Evolutionary conservation across 352 stramenopile genomes (phyloP).

Genomic region (Phytopythium montanum): DNA sequence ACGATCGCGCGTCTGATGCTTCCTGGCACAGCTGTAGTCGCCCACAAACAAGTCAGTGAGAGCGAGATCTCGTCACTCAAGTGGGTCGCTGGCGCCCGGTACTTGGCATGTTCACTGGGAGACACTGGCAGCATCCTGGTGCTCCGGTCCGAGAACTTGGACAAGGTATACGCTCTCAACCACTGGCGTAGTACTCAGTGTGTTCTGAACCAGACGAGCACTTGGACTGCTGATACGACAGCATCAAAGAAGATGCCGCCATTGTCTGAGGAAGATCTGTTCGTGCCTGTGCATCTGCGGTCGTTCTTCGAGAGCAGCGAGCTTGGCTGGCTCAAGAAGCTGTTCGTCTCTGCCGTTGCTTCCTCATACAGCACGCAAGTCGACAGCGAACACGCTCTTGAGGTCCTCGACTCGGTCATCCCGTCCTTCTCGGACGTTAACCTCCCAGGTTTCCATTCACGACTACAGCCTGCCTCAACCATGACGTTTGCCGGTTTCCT

Average conservation of each 20-base stretch:
- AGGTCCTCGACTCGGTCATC: constrained; percentile 21
- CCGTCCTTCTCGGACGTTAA: not conserved
- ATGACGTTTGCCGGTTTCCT: constrained; percentile 10
- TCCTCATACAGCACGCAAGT: constrained; percentile 8
- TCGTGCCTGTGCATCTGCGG: constrained; percentile 16
- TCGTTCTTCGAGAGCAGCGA: constrained; percentile 32
- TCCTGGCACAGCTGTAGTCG: constrained; percentile 25
- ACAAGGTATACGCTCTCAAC: constrained; percentile 30
- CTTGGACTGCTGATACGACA: constrained; percentile 8
- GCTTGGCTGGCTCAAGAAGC: constrained; percentile 24
- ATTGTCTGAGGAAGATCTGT: not conserved
- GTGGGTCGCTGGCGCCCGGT: constrained; percentile 13
- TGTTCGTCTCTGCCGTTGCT: constrained; percentile 19
- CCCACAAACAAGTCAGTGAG: constrained; percentile 22
- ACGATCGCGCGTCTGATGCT: constrained; percentile 34
- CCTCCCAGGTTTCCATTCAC: not conserved
- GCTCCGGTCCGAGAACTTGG: constrained; percentile 24
- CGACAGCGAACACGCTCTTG: constrained; percentile 9
- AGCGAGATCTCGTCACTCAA: constrained; percentile 18
- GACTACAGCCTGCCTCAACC: not conserved
- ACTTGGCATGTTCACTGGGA: constrained; percentile 24
- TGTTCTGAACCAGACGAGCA: constrained; percentile 17
- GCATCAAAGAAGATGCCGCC: not conserved
- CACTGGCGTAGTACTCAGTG: constrained; percentile 38
- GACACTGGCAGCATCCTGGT: constrained; percentile 35